Conservation (phyloP, 768 basidiomycete species). For the Exsudoporus frostii region DNA sequence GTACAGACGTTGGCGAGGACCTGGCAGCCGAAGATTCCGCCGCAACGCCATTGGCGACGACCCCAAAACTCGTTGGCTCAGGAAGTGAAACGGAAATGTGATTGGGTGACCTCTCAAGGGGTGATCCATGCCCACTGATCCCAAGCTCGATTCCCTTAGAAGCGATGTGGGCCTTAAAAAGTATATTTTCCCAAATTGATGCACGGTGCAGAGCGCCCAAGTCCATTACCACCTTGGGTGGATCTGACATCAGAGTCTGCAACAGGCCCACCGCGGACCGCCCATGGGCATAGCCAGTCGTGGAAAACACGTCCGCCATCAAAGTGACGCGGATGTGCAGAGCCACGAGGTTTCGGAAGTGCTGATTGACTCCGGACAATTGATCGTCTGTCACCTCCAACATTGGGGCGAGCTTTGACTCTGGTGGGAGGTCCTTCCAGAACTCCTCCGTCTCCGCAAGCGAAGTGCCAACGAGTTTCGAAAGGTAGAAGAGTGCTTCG, state of each 20-base stretch:
- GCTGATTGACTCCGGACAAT: conserved; percentile 48
- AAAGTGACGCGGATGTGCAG: conserved; percentile 78
- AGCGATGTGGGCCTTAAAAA: conserved; percentile 59
- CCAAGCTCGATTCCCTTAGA: conserved; percentile 52
- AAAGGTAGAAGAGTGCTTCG: conserved; percentile 69
- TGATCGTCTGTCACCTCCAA: conserved; percentile 54
- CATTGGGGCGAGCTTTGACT: conserved; percentile 63
- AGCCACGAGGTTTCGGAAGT: conserved; percentile 70
- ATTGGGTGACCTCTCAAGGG: conserved; percentile 48
- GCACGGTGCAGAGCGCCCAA: conserved; percentile 80
- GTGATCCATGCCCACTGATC: conserved; percentile 41
- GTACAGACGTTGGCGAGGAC: conserved; percentile 22
- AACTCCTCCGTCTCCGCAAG: conserved; percentile 67
- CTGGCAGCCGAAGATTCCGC: conserved; percentile 21
- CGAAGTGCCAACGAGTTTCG: conserved; percentile 66
- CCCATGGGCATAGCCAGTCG: conserved; percentile 77
- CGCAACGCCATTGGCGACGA: conserved; percentile 31
- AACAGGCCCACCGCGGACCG: conserved; percentile 72
- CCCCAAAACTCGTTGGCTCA: conserved; percentile 31
- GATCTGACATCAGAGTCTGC: conserved; percentile 66
- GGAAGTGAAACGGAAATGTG: conserved; percentile 42
- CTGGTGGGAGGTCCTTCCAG: conserved; percentile 53
- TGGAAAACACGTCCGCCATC: conserved; percentile 84
- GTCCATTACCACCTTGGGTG: conserved; percentile 60
- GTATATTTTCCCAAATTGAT: conserved; percentile 84